A percentile compares a stretch with the other conserved stretches of the same genome.
These are phyloP conservation scores for Lunularia cruciata DNA, from an alignment of 225 moss, liverwort and hornwort genomes.

Conservation along the genomic window DNA sequence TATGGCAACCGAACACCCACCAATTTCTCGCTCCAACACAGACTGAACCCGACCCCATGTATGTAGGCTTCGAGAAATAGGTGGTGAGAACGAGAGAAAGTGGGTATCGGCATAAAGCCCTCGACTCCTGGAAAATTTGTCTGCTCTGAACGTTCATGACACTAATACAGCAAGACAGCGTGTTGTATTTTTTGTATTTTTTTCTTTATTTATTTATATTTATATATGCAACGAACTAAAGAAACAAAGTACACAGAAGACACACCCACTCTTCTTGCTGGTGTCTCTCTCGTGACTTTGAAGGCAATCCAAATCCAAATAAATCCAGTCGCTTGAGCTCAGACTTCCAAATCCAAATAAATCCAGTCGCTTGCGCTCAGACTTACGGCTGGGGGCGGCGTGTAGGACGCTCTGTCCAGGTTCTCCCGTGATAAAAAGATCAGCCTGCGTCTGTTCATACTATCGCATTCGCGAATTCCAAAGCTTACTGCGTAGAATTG, in stretches of 20 bases:
- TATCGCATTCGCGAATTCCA: no score
- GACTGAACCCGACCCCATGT: not conserved
- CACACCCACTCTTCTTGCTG: constrained; percentile 1
- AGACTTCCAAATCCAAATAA: not conserved
- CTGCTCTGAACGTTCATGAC: not conserved
- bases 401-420: constrained; percentile 16
- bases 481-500: no score
- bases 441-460: no score
- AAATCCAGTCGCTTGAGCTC: not conserved
- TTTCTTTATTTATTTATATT: no score
- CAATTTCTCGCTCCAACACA: not conserved
- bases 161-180: not conserved
- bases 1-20: constrained; percentile 9
- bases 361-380: not conserved
- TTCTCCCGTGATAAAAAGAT: not conserved
- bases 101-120: not conserved
- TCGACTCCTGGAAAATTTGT: not conserved
- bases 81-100: not conserved
- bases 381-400: constrained; percentile 8
- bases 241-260: not conserved
- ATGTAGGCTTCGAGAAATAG: constrained; percentile 1
- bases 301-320: not conserved
- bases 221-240: not conserved
- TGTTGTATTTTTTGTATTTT: not conserved
- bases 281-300: not conserved